These are phyloP conservation scores for Triglochin maritima DNA, from an alignment of 106 monocot species.

Conservation along the genomic window DNA sequence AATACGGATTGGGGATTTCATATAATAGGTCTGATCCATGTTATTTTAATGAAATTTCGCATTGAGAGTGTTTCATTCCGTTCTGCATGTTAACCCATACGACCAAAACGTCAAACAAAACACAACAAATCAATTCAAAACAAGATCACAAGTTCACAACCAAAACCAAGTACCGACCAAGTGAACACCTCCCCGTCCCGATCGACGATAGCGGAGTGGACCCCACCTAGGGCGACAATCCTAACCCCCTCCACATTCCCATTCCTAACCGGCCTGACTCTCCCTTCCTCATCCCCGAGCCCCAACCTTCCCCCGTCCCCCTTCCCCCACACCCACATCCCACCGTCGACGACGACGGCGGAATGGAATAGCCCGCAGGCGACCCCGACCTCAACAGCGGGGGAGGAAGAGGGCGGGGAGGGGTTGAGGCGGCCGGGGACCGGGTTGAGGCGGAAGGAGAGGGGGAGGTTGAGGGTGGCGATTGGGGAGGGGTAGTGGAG, in stretches of 20 bases:
- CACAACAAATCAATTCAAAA: no score
- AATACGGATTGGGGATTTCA: no score
- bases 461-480: slow-evolving; percentile 51
- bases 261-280: slow-evolving; percentile 48
- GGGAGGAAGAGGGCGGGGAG: neutral
- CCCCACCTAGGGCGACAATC: slow-evolving; percentile 60
- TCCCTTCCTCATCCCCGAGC: slow-evolving; percentile 56
- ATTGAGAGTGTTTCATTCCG: no score
- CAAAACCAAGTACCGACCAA: slow-evolving; percentile 40
- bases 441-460: slow-evolving; percentile 37
- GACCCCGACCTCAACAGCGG: slow-evolving; percentile 41
- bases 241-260: slow-evolving; percentile 39
- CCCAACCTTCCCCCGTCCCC: slow-evolving; percentile 92
- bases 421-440: slow-evolving; percentile 28
- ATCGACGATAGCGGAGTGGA: slow-evolving; percentile 68
- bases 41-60: no score
- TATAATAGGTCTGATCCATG: no score
- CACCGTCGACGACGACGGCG: slow-evolving; percentile 55
- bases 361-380: slow-evolving; percentile 92
- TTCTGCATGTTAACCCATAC: no score
- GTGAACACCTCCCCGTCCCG: slow-evolving; percentile 60
- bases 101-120: no score
- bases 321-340: slow-evolving; percentile 86
- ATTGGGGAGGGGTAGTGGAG: slow-evolving; percentile 66
- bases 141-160: no score